These are phyloP conservation scores for Vigna hirtella DNA, from an alignment of 306 rosid genomes.

Conservation along the genomic window DNA sequence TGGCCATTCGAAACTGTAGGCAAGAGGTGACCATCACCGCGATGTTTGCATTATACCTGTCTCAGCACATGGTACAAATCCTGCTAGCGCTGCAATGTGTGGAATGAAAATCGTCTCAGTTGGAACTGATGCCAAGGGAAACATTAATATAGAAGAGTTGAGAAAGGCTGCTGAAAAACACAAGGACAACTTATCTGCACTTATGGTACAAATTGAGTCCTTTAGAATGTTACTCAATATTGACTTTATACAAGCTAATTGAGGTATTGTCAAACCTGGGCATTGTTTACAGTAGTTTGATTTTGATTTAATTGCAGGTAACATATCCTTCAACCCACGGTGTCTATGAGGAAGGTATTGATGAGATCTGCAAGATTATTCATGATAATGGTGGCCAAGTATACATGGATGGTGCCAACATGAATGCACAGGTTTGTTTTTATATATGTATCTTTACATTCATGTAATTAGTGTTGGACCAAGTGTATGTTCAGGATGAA, in stretches of 20 bases:
- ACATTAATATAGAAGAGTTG: slow-evolving; percentile 88
- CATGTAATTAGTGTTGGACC: slow-evolving; percentile 13
- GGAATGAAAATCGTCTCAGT: slow-evolving; percentile 96
- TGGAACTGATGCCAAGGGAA: slow-evolving; percentile 99
- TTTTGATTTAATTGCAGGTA: slow-evolving; percentile 67
- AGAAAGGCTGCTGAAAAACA: slow-evolving; percentile 94
- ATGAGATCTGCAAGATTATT: slow-evolving; percentile 95
- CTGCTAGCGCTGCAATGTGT: slow-evolving; percentile 99
- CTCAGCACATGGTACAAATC: slow-evolving; percentile 99
- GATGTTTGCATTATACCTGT: slow-evolving; percentile 97
- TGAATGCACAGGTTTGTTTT: slow-evolving; percentile 91
- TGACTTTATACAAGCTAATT: slow-evolving; percentile 8
- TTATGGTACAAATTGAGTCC: slow-evolving; percentile 70
- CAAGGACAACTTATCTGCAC: slow-evolving; percentile 83
- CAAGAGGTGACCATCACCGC: slow-evolving; percentile 96
- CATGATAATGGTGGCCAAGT: slow-evolving; percentile 99
- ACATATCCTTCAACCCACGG: slow-evolving; percentile 99
- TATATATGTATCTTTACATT: slow-evolving; percentile 19
- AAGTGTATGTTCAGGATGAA: background rate
- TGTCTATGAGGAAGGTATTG: slow-evolving; percentile 97
- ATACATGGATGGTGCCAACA: slow-evolving; percentile 99
- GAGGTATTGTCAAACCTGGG: slow-evolving; percentile 17
- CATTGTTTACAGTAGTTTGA: slow-evolving; percentile 26
- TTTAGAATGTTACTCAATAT: slow-evolving; percentile 17
- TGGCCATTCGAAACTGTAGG: slow-evolving; percentile 58